Evolutionary conservation across 768 basidiomycete genomes (phyloP).

Genomic region (Phaeotremella skinneri): DNA sequence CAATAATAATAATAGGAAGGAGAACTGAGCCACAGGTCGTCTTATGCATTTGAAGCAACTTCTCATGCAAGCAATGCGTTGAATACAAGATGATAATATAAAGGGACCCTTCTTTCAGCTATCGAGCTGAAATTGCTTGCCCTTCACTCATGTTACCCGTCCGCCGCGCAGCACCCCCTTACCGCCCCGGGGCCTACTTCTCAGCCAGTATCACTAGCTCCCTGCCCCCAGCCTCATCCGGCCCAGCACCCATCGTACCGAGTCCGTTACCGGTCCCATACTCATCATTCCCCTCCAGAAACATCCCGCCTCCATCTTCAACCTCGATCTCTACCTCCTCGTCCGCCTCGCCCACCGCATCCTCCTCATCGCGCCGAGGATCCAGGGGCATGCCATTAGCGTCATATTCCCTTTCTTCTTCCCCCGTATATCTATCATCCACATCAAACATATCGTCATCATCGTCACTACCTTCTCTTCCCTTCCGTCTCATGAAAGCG

Average conservation of each 20-base stretch:
- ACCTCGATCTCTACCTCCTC: constrained; percentile 34
- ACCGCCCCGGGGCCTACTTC: too few relatives aligned
- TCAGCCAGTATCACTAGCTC: neutral
- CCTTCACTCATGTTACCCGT: too few relatives aligned
- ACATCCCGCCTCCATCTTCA: constrained; percentile 41
- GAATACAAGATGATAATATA: too few relatives aligned
- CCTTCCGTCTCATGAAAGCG: constrained; percentile 42
- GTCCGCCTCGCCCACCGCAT: constrained; percentile 15
- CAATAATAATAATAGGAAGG: too few relatives aligned
- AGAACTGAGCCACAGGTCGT: too few relatives aligned
- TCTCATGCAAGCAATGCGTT: too few relatives aligned
- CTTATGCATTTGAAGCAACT: too few relatives aligned
- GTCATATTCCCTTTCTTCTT: constrained; percentile 24
- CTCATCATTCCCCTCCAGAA: constrained; percentile 40
- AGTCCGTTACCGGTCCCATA: constrained; percentile 17
- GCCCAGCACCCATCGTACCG: constrained; percentile 15
- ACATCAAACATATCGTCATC: constrained; percentile 20
- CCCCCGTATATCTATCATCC: constrained; percentile 18
- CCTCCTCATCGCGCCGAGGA: constrained; percentile 18
- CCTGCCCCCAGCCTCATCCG: neutral
- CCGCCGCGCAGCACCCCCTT: too few relatives aligned
- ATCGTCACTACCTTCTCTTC: constrained; percentile 14
- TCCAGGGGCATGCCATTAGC: constrained; percentile 12
- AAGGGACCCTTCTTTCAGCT: too few relatives aligned
- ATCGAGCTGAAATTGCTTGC: too few relatives aligned